Evolutionary conservation across 1,284 basidiomycete species (phyloP), one percentile per base, ranked within the genome.

Genomic region (Chiua sp.): DNA sequence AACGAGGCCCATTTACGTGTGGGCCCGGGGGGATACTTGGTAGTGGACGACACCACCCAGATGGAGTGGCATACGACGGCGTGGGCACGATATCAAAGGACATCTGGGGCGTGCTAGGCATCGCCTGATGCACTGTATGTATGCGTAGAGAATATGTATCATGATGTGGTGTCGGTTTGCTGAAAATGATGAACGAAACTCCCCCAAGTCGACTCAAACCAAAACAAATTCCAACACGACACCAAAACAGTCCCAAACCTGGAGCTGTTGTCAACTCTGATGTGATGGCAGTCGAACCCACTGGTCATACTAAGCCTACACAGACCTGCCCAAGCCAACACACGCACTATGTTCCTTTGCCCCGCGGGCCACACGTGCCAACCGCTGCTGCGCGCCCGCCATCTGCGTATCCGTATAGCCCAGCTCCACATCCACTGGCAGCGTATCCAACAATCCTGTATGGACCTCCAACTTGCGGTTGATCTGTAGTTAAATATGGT

Each of bases 391-490:
- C n/a, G 93, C 93, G 28, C 81, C 70, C n/a, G 79, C 75, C 59
- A 96, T 74, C 48, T 89, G 77, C 12, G 75, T 79, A 3, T 81
- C 78, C 13, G 92, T 94, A 64, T 81, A 71, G 64, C 93, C 91
- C 63, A 96, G 73, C 56, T 92, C 91, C 0, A 82, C 81, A 65
- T 95, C 93, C n/a, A n/a, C n/a, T n/a, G n/a, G n/a, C 20, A 94
- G 84, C 56, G 87, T 86, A 66, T 90, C 85, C 20, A 96, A 74
- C 53, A 96, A 73, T 0, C 92, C 90, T 39, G 87, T 85, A 68
- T 96, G 93, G 1, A 87, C 82, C 57, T 91, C 92, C 20, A 96
- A 78, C 75, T 96, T 93, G 64, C 90, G 88, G 57, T 91, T 91
- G 26, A 96, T 94, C 73, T 94, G 91, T 10, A 93, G 72, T 2